These are phyloP conservation scores for Trypanosoma caninum DNA, from an alignment of 208 protist genomes.

Conservation along the genomic window DNA sequence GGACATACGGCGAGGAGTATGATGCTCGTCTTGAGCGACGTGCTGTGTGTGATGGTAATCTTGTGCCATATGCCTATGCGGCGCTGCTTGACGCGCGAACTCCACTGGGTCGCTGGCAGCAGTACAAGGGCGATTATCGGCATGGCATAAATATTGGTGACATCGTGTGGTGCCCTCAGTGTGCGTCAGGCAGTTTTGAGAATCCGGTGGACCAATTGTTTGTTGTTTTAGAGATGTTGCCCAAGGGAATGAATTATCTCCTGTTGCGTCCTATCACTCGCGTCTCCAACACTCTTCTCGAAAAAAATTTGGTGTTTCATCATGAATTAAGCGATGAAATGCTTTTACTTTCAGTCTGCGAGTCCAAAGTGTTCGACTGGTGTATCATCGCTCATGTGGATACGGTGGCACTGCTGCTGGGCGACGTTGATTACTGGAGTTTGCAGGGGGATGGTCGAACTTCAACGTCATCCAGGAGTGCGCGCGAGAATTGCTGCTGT, in stretches of 20 bases:
- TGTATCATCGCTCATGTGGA: conserved; percentile 53
- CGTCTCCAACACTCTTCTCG: conserved; percentile 4
- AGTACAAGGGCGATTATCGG: conserved; percentile 80
- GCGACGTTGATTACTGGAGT: conserved; percentile 56
- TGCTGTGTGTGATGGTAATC: conserved; percentile 51
- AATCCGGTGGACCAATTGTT: conserved; percentile 50
- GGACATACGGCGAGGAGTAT: conserved; percentile 89
- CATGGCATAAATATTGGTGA: conserved; percentile 62
- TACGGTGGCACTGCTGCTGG: conserved; percentile 38
- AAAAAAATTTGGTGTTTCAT: conserved; percentile 14
- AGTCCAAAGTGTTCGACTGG: conserved; percentile 27
- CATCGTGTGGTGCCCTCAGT: conserved; percentile 73
- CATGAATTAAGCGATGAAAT: neutral
- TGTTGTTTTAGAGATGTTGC: conserved; percentile 50
- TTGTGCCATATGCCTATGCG: conserved; percentile 66
- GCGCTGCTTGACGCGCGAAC: conserved; percentile 47
- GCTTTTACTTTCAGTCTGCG: conserved; percentile 20
- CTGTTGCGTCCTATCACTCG: conserved; percentile 45
- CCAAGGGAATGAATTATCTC: conserved; percentile 30
- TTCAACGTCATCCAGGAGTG: neutral
- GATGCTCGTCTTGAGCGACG: conserved; percentile 78
- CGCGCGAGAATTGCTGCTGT: conserved; percentile 3
- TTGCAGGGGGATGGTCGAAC: conserved; percentile 14
- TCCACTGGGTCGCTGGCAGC: conserved; percentile 34
- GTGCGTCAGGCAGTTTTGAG: neutral